Conservation (phyloP, 768 basidiomycete genomes). For the Coprinopsis sp. region DNA sequence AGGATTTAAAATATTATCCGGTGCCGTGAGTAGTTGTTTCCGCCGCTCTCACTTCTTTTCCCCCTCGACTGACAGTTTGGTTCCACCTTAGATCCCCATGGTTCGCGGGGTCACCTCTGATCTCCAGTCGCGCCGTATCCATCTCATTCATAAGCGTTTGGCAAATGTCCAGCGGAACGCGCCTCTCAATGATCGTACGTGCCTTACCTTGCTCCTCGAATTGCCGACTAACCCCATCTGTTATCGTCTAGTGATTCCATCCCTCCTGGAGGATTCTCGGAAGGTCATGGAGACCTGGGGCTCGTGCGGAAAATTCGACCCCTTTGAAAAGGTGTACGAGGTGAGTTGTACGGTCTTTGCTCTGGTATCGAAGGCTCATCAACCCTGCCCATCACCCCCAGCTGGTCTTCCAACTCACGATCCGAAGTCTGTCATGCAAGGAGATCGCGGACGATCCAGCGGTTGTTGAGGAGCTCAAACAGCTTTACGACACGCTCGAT, state of each 20-base stretch:
- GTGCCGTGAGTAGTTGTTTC: conserved; percentile 56
- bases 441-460: conserved; percentile 67
- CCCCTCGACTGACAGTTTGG: conserved; percentile 17
- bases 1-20: conserved; percentile 76
- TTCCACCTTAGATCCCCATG: conserved; percentile 57
- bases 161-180: conserved; percentile 58
- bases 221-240: background rate
- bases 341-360: conserved; percentile 30
- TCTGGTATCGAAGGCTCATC: background rate
- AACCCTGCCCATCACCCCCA: conserved; percentile 16
- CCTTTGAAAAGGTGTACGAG: conserved; percentile 67
- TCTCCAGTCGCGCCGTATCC: conserved; percentile 55
- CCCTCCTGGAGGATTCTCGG: conserved; percentile 60
- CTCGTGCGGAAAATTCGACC: conserved; percentile 58
- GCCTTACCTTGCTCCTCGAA: background rate
- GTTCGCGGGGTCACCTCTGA: conserved; percentile 71
- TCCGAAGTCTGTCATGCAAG: conserved; percentile 59
- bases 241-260: conserved; percentile 49
- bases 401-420: conserved; percentile 71
- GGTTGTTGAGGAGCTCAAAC: conserved; percentile 57
- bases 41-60: conserved; percentile 13
- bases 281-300: conserved; percentile 64
- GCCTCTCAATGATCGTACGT: conserved; percentile 56
- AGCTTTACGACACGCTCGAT: conserved; percentile 66
- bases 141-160: conserved; percentile 69